phyloP scores from a whole-genome alignment of 345 rosid species.

The Corchorus olitorius region DNA sequence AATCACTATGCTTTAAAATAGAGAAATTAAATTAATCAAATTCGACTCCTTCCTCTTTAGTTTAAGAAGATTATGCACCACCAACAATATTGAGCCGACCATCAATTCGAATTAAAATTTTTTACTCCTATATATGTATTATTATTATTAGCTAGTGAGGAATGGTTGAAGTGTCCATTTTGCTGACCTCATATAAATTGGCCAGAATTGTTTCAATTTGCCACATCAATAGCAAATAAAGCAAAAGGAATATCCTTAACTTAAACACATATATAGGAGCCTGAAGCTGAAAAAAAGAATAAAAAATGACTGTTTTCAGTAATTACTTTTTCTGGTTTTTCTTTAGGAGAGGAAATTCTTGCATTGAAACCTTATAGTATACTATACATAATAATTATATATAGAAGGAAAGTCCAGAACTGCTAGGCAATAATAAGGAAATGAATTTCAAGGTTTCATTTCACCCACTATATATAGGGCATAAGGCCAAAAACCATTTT shows the following conservation, averaged over 20 bases:
- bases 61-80: too few relatives aligned
- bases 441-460: neutral
- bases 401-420: neutral
- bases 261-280: neutral
- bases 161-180: neutral
- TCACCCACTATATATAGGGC: neutral
- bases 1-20: too few relatives aligned
- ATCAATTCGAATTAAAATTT: neutral
- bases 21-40: too few relatives aligned
- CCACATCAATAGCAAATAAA: neutral
- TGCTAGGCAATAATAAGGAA: neutral
- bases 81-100: neutral
- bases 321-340: neutral
- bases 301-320: too few relatives aligned
- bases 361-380: neutral
- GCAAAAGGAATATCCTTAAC: neutral
- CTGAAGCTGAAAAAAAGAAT: neutral
- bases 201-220: neutral
- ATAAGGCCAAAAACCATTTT: neutral
- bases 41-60: too few relatives aligned
- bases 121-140: neutral
- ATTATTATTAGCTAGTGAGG: neutral
- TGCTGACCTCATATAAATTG: neutral
- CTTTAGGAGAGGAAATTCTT: neutral
- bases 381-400: neutral